Evolutionary conservation across 495 filamentous ascomycete genomes (phyloP), one percentile per base, ranked within the genome.

Genomic region (Articulospora tetracladia): DNA sequence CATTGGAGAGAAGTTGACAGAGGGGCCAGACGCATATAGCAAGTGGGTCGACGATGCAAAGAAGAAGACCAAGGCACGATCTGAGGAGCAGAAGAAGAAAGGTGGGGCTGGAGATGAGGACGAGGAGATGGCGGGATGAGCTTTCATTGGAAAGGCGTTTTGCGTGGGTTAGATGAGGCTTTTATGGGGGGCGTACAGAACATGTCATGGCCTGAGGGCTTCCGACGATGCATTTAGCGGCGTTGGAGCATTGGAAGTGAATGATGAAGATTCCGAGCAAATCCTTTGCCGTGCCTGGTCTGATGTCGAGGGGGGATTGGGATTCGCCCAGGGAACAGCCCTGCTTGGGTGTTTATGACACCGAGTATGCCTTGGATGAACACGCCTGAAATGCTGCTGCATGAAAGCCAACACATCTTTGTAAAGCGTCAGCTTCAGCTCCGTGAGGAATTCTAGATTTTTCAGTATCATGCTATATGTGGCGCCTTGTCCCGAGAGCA

Each of bases 21-120:
- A 83, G 23, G 84, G 75, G n/a, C 47, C 34, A 2, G 64, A 61
- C 8, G 82, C 74, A 48, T 95, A 91, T 71, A 78, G 84, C 6
- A 77, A 83, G 69, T 96, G 92, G 95, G 77, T 97, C n/a, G 85
- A 85, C 58, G 81, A 82, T 13, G 90, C 86, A 17, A 88, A 86
- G 78, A 74, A 75, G 63, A 89, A 86, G 77, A 90, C 88, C 32
- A 80, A 79, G 73, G 82, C 80, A 72, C 80, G 88, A 68, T 74
- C 85, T 57, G 86, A 88, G 55, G 79, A 83, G 53, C 73, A 53
- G 36, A 66, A 61, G 59, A 63, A 60, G 60, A 61, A 60, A 27
- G 53, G 28, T 39, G 39, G 39, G 8, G 39, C 11, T n/a, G 57
- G 19, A 23, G 61, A 47, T 44, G 67, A 65, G 24, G 66, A 68